phyloP scores from a whole-genome alignment of 2,329 filamentous ascomycete genomes.

The Albifimbria verrucaria region DNA sequence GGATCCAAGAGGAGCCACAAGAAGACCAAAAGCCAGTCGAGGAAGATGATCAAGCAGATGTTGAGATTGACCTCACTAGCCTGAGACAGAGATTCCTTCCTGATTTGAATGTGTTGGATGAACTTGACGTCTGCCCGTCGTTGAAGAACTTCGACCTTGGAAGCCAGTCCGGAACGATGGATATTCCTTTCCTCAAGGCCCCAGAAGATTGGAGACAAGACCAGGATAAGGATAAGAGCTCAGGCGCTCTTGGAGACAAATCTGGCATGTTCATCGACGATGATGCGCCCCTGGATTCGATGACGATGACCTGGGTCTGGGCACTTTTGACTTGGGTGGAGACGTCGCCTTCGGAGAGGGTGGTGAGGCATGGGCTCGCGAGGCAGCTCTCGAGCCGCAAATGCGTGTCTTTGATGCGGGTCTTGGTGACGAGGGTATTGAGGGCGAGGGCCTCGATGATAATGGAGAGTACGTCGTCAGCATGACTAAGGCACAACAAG shows the following conservation, averaged over 20 bases:
- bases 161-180: conserved; percentile 76
- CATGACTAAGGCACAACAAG: conserved; percentile 64
- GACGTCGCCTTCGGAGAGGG: conserved; percentile 92
- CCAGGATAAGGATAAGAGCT: conserved; percentile 59
- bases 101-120: conserved; percentile 70
- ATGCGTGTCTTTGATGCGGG: conserved; percentile 72
- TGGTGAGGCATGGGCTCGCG: conserved; percentile 90
- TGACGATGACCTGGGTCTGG: conserved; percentile 67
- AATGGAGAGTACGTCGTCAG: conserved; percentile 75
- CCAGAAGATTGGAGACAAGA: conserved; percentile 80
- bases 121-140: conserved; percentile 90
- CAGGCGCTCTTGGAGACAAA: conserved; percentile 57
- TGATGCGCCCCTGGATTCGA: conserved; percentile 75
- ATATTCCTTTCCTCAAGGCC: conserved; percentile 89
- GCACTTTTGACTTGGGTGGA: conserved; percentile 65
- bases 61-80: conserved; percentile 74
- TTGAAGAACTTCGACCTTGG: conserved; percentile 92
- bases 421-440: conserved; percentile 52
- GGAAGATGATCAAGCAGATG: conserved; percentile 47
- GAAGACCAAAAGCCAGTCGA: conserved; percentile 38
- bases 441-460: conserved; percentile 39
- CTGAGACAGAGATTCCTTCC: conserved; percentile 84
- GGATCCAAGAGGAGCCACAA: conserved; percentile 39
- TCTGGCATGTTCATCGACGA: conserved; percentile 84
- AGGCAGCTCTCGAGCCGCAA: conserved; percentile 83